Conservation (phyloP, 768 basidiomycete genomes). For the Termitomyces sp. region DNA sequence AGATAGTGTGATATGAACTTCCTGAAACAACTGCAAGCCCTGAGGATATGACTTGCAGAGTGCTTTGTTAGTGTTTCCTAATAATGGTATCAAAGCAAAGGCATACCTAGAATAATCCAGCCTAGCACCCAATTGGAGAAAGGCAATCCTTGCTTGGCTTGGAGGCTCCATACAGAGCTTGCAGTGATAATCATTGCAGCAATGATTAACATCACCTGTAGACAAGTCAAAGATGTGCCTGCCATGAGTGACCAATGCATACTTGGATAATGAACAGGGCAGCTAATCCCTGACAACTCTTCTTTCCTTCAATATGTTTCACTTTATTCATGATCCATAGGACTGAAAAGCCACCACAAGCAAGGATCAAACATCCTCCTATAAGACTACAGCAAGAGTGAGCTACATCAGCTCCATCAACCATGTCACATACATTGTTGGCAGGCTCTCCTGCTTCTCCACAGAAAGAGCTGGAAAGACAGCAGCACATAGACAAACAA, state of each 20-base stretch:
- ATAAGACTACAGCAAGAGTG: constrained; percentile 27
- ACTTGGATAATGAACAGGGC: constrained; percentile 20
- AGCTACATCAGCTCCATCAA: not conserved
- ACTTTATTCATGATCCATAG: constrained; percentile 1
- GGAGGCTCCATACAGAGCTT: constrained; percentile 56
- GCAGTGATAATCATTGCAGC: constrained; percentile 50
- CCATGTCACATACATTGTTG: constrained; percentile 48
- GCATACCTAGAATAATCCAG: constrained; percentile 65
- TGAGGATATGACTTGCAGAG: constrained; percentile 44
- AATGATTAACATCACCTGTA: constrained; percentile 42
- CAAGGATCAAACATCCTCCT: constrained; percentile 46
- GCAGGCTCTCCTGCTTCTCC: constrained; percentile 65
- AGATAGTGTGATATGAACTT: constrained; percentile 31
- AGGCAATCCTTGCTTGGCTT: constrained; percentile 66
- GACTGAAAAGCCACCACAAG: constrained; percentile 24
- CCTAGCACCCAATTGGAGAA: constrained; percentile 52
- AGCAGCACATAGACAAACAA: constrained; percentile 47
- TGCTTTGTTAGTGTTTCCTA: not conserved
- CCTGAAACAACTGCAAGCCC: constrained; percentile 44
- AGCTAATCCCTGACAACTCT: constrained; percentile 1
- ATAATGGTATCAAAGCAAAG: not conserved
- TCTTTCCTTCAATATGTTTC: constrained; percentile 1
- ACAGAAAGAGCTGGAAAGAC: constrained; percentile 72
- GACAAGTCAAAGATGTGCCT: not conserved
- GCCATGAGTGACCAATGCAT: not conserved